Conservation (phyloP, 139 green algal species). For the Mesostigma viride region DNA sequence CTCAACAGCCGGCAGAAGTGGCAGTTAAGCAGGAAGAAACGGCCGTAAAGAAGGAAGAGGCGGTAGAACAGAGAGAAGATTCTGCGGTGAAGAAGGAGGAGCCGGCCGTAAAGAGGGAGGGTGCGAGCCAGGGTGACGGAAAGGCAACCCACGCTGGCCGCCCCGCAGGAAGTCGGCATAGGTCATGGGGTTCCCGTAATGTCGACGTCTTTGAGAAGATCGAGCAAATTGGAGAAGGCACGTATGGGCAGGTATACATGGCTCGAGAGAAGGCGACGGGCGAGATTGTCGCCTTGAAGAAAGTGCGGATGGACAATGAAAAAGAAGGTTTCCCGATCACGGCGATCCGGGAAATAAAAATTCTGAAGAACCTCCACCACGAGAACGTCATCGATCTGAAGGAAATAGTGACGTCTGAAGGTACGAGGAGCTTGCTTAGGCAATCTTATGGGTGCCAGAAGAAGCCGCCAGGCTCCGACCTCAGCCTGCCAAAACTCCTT, state of each 20-base stretch:
- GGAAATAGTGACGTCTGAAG: slow-evolving; percentile 84
- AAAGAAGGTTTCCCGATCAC: slow-evolving; percentile 99
- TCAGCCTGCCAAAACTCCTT: no score
- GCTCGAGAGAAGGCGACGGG: slow-evolving; percentile 32
- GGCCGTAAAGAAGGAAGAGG: no score
- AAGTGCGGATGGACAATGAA: slow-evolving; percentile 97
- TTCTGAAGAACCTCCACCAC: slow-evolving; percentile 74
- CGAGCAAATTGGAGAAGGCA: slow-evolving; percentile 7
- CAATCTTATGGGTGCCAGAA: not conserved
- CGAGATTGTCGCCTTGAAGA: slow-evolving; percentile 78
- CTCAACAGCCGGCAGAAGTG: no score
- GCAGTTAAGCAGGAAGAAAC: no score
- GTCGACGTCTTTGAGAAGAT: not conserved
- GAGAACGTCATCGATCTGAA: slow-evolving; percentile 90
- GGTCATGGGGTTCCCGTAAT: no score
- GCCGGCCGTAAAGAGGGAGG: no score
- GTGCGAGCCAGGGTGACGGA: no score
- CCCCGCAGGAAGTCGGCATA: no score
- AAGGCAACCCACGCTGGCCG: no score
- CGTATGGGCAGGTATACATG: slow-evolving; percentile 39
- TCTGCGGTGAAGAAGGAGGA: no score
- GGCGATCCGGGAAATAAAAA: slow-evolving; percentile 96
- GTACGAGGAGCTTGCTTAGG: slow-evolving; percentile 12
- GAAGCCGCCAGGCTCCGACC: not conserved
- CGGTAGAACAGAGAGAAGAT: no score